Evolutionary conservation across 2,329 filamentous ascomycete species (phyloP), one percentile per base, ranked within the genome.

Genomic region (Claviceps fusiformis): DNA sequence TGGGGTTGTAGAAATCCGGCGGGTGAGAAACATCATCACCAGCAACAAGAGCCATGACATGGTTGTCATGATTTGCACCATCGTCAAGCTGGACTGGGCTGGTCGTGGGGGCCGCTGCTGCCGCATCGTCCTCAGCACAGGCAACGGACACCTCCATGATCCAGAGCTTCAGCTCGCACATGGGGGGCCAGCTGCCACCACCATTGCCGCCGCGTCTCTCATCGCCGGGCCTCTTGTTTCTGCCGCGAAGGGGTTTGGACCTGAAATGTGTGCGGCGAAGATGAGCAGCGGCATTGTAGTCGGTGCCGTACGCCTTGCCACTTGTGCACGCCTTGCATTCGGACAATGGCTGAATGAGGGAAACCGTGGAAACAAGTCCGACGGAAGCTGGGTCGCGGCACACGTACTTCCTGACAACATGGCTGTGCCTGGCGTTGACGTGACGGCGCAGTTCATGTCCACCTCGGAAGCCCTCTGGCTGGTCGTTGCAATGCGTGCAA

Each of bases 251-350:
- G 2, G 71, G 65, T 68, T 80, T 81, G 53, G 75, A 85, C 65
- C 86, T 87, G 75, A 96, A 97, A 67, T 97, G 92, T 0, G 86
- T 86, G 52, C 92, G 83, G 46, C 91, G 81, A 9, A 97, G 78
- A 67, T 97, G 92, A 0, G 90, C 92, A 0, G 90, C 90, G 0
- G 91, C 92, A 63, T 97, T 97, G 72, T 97, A 96, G 71, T 96
- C 93, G 17, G 87, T 88, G 3, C 87, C 87, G 62, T 97, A 97
- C 56, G 81, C 79, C 74, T 95, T 96, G 55, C 78, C 73, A 48
- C 78, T 78, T 51, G 77, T 79, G 68, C 92, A 97, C 50, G 87
- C 81, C 70, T 95, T 95, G 79, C 91, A 96, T 61, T 86, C 86
- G 52, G 76, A 74, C 39, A 97, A 78, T 45, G 90, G 84, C 53